These are phyloP conservation scores for Kockiozyma suomiensis DNA, from an alignment of 805 yeast genomes.

Conservation along the genomic window DNA sequence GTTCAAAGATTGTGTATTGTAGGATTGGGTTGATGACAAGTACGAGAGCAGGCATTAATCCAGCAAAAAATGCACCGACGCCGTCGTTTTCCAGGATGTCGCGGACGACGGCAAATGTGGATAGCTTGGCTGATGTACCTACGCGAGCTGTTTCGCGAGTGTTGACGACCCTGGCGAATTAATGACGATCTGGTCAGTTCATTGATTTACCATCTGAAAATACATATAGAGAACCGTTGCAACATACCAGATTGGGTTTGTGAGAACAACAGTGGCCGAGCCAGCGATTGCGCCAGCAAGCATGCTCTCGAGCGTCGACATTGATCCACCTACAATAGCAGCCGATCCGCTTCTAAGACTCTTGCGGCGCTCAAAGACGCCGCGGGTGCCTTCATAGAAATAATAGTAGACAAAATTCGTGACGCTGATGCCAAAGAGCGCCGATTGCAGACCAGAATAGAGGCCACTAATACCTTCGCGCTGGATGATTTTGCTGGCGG, in stretches of 20 bases:
- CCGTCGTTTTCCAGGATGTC: conserved; percentile 76
- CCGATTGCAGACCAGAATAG: conserved; percentile 86
- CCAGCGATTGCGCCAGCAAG: conserved; percentile 86
- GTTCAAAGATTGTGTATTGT: conserved; percentile 91
- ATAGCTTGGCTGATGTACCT: conserved; percentile 37
- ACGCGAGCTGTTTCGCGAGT: conserved; percentile 75
- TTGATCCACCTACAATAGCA: conserved; percentile 44
- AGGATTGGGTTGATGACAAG: conserved; percentile 86
- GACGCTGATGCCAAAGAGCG: conserved; percentile 79
- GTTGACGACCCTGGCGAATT: conserved; percentile 60
- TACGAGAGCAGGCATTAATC: conserved; percentile 83
- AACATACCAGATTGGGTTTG: conserved; percentile 87
- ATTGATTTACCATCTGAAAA: neutral
- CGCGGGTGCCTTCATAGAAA: conserved; percentile 72
- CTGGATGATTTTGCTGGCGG: conserved; percentile 52
- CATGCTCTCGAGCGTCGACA: conserved; percentile 67
- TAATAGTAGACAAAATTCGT: conserved; percentile 90
- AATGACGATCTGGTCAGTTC: neutral
- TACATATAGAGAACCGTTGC: neutral
- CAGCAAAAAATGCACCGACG: conserved; percentile 70
- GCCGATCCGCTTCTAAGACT: conserved; percentile 33
- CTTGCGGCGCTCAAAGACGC: conserved; percentile 38
- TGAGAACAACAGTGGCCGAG: conserved; percentile 72
- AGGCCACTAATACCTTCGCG: conserved; percentile 69
- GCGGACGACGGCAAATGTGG: conserved; percentile 59